Conservation (phyloP, 306 rosid species). For the Sindora glabra region DNA sequence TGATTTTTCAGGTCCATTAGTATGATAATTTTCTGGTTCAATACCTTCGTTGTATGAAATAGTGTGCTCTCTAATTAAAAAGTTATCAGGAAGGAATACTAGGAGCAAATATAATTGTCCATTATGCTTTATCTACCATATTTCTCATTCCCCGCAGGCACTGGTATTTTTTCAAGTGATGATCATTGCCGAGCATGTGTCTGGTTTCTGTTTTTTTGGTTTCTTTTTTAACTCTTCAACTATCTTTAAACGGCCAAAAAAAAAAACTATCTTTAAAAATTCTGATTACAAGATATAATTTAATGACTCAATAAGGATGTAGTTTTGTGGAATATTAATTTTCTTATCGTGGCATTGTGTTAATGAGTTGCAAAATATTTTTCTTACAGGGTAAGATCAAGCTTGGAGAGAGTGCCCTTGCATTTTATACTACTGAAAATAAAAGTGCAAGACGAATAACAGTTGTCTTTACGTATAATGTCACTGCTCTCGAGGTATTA, state of each 20-base stretch:
- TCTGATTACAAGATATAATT: not conserved
- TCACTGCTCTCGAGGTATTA: conserved; percentile 88
- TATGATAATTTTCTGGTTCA: not conserved
- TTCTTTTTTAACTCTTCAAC: not conserved
- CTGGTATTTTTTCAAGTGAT: not conserved
- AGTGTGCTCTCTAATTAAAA: not conserved
- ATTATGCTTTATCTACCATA: not conserved
- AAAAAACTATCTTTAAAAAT: too few relatives aligned
- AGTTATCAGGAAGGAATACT: too few relatives aligned
- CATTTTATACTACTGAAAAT: conserved; percentile 92
- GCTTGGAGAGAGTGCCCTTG: conserved; percentile 99
- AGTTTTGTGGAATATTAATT: not conserved
- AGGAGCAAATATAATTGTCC: too few relatives aligned
- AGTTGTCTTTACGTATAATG: conserved; percentile 91
- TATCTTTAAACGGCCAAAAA: too few relatives aligned
- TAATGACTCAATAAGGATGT: not conserved
- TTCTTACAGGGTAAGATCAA: conserved; percentile 74
- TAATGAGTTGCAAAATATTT: conserved; percentile 12
- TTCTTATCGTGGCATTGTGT: not conserved
- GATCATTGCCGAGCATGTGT: not conserved
- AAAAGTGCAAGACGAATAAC: conserved; percentile 78
- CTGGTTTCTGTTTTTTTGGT: not conserved
- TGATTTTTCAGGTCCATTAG: not conserved
- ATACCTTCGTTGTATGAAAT: not conserved
- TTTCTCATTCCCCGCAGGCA: not conserved